Evolutionary conservation across 2,329 filamentous ascomycete species (phyloP), one percentile per base, ranked within the genome.

Genomic region (Aphanocladium album): DNA sequence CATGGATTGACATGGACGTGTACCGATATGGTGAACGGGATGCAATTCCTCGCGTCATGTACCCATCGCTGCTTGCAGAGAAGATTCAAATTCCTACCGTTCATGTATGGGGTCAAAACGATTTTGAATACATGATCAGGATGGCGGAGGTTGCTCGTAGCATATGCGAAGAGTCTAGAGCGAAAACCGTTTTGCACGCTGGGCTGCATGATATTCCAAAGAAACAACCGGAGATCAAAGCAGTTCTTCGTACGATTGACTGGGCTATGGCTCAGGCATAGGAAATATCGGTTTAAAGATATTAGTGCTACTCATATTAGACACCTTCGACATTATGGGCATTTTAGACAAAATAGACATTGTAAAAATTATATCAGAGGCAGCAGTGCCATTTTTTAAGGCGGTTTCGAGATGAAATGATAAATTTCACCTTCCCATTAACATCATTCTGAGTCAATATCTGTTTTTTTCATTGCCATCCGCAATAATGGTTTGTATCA

Each of bases 41-140:
- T 7, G 30, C 30, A 14, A 55, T 55, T 35, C 52, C 52, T n/a
- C 25, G 52, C 7, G 52, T 55, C 30, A 55, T 55, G 27, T 55
- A 55, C 23, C 25, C 52, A 7, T 55, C 52, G 21, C 30, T 55
- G 5, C 39, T 55, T n/a, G 14, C 52, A 35, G 8, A 55, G 23
- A 55, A 55, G 52, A 55, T 55, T 55, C 52, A 55, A 27, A 55
- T 55, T 23, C 52, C 52, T 23, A 55, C 52, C 19, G 39, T 55
- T 2, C 52, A 55, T 55, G 52, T 55, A 27, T 55, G 52, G 52
- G 52, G 52, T 4, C 52, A 55, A 23, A 55, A 55, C 14, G 52
- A 55, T 35, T 55, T 55, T 43, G 37, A 39, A 11, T 55, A 55
- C 33, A 55, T 55, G 52, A 55, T 55, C 37, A 37, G 37, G 19